Evolutionary conservation across 306 rosid genomes (phyloP), one percentile per base, ranked within the genome.

Genomic region (Dryas drummondii): DNA sequence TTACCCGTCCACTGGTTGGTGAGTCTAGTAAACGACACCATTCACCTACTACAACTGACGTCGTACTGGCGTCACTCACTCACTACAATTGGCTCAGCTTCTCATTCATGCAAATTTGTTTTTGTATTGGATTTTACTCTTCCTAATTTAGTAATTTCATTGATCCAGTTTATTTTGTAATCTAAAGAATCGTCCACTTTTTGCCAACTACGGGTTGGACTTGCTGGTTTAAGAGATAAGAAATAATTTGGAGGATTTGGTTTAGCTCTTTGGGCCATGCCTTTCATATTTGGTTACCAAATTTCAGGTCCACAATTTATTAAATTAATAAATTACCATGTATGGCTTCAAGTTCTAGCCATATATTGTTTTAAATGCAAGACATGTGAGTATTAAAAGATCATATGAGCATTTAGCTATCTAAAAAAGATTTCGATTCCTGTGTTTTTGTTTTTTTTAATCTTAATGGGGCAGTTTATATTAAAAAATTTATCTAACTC

Each of bases 11-110:
- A 4, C 13, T 60, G 54, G 76, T 57, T 27, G 67, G 56, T 32
- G 62, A 54, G 2, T 59, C 2, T 51, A 44, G 57, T 58, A 59
- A 52, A 76, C 49, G 75, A 68, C 70, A 68, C 66, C 69, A 17
- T 59, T 42, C 69, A 77, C 80, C 80, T 48, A 77, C 80, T 68
- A 58, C 80, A 13, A 0, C 11, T 69, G 73, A 51, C 73, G 73
- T 69, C 46, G 56, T 27, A 9, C 13, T 15, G 42, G 5, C 47
- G 49, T 69, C 73, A 67, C 40, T 48, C 10, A n/a, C 17, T 60
- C 41, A 1, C 14, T 60, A 32, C 22, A 11, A 12, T 27, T 27
- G 26, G 60, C 60, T 55, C 22, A 22, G 22, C 22, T 22, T 22
- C 22, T 22, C 22, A 32, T 2, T 32, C 37, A 32, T 32, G 37